phyloP scores from a whole-genome alignment of 2,329 filamentous ascomycete genomes.

The Pestalotiopsis sp. region DNA sequence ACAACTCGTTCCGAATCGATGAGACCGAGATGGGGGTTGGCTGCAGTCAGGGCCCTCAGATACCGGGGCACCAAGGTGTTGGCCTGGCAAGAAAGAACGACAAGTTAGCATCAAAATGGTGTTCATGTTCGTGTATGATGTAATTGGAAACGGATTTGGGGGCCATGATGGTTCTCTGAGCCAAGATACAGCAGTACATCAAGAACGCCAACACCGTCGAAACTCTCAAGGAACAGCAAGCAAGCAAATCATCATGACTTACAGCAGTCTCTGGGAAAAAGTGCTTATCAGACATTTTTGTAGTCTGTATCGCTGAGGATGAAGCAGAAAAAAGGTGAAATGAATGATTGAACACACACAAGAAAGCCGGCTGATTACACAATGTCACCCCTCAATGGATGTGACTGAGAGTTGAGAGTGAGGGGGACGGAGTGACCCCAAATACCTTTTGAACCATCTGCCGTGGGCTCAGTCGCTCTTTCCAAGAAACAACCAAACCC shows the following conservation, averaged over 20 bases:
- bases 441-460: neutral
- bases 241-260: neutral
- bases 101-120: neutral
- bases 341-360: neutral
- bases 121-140: neutral
- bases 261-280: constrained; percentile 14
- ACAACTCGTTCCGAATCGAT: constrained; percentile 45
- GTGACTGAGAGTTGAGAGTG: neutral
- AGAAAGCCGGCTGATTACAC: neutral
- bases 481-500: too few relatives aligned
- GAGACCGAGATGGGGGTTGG: constrained; percentile 41
- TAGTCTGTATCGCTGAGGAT: neutral
- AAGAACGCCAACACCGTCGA: neutral
- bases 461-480: neutral
- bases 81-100: neutral
- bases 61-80: constrained; percentile 29
- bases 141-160: neutral
- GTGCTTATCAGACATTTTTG: constrained; percentile 16
- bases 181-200: neutral
- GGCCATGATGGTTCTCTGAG: neutral
- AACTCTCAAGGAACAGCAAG: neutral
- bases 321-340: neutral
- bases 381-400: neutral
- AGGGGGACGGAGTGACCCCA: neutral
- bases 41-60: constrained; percentile 23